These are phyloP conservation scores for Durio zibethinus DNA, from an alignment of 345 rosid species.

Conservation along the genomic window DNA sequence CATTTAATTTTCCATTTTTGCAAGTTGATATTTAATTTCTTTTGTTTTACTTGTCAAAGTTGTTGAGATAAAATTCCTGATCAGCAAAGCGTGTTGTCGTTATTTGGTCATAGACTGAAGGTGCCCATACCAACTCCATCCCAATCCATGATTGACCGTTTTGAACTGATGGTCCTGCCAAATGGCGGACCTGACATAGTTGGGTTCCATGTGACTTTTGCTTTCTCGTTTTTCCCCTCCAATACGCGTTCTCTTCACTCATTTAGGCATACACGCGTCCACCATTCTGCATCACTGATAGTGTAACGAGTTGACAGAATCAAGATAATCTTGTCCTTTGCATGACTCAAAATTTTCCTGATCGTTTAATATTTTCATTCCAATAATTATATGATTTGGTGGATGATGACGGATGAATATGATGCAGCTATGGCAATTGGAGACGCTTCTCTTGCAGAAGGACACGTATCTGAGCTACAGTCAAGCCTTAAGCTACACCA, in stretches of 20 bases:
- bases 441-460: constrained; percentile 90
- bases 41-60: constrained; percentile 1
- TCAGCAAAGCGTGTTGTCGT: neutral
- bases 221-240: constrained; percentile 10
- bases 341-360: neutral
- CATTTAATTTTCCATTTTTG: neutral
- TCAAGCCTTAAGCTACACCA: constrained; percentile 93
- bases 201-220: constrained; percentile 32
- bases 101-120: neutral
- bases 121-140: constrained; percentile 1
- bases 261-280: constrained; percentile 12
- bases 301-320: constrained; percentile 23
- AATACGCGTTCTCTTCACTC: constrained; percentile 19
- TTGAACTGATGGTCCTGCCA: constrained; percentile 13
- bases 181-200: constrained; percentile 19
- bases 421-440: constrained; percentile 95
- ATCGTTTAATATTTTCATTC: neutral
- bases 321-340: constrained; percentile 10
- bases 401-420: constrained; percentile 12
- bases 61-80: neutral
- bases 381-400: constrained; percentile 4
- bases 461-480: constrained; percentile 95
- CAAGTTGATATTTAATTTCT: neutral
- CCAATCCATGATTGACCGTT: constrained; percentile 20
- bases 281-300: constrained; percentile 12